Percentiles rank a stretch among this genome's conserved stretches.
Conservation (phyloP, 164 flowering plant species). For the Berberis thunbergii region DNA sequence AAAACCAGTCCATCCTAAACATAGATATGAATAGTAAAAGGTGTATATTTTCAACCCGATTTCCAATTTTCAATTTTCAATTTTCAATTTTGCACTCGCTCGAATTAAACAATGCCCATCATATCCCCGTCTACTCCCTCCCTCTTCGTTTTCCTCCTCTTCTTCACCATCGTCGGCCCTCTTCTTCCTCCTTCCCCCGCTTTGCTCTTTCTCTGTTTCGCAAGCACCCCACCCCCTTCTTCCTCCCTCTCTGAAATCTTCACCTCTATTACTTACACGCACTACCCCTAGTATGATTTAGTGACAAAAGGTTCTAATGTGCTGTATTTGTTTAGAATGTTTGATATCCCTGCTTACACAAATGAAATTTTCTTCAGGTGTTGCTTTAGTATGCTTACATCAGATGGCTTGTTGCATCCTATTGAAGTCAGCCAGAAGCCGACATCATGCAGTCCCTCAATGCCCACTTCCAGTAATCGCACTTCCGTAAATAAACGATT, state of each 20-base stretch:
- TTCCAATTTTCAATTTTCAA: too few relatives aligned
- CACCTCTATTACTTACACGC: background rate
- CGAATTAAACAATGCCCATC: background rate
- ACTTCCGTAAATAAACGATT: constrained; percentile 26
- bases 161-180: background rate
- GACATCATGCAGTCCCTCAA: constrained; percentile 30
- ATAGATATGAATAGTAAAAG: too few relatives aligned
- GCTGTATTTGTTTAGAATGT: too few relatives aligned
- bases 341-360: constrained; percentile 2
- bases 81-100: too few relatives aligned
- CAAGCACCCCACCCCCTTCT: background rate
- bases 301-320: too few relatives aligned
- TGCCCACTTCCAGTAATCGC: constrained; percentile 20
- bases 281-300: too few relatives aligned
- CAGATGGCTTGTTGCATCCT: constrained; percentile 72
- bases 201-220: background rate
- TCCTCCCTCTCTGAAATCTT: background rate
- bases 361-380: constrained; percentile 42
- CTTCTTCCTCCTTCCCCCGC: background rate
- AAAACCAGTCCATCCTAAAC: too few relatives aligned
- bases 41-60: too few relatives aligned
- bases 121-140: background rate
- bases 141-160: background rate
- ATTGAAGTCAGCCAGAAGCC: constrained; percentile 61
- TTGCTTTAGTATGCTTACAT: constrained; percentile 50